Evolutionary conservation across 2,329 filamentous ascomycete genomes (phyloP).

Genomic region (Dothistroma septosporum): DNA sequence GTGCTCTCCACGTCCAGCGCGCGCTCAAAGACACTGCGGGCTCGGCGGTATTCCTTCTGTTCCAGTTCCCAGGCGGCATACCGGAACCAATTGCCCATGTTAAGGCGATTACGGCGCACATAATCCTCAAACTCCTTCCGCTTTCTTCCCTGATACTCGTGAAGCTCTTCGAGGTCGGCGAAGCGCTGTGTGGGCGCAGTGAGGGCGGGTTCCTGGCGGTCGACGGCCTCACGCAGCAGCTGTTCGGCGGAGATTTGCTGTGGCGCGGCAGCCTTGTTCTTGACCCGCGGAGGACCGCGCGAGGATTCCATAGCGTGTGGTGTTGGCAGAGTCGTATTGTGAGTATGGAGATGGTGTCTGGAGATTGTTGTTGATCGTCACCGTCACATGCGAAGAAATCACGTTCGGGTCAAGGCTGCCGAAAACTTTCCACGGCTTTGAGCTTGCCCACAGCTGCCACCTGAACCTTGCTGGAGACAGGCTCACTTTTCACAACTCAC

Average conservation of each 20-base stretch:
- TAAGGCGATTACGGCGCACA: conserved; percentile 87
- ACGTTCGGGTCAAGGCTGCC: background rate
- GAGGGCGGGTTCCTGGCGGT: conserved; percentile 83
- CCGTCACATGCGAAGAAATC: conserved; percentile 9
- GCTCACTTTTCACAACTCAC: background rate
- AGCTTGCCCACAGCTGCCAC: background rate
- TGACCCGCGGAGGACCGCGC: conserved; percentile 90
- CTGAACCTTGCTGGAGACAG: background rate
- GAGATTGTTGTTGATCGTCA: background rate
- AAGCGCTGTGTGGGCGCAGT: conserved; percentile 93
- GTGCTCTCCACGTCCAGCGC: conserved; percentile 89
- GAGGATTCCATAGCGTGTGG: conserved; percentile 69
- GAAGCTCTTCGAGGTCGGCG: conserved; percentile 92
- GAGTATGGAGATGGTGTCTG: background rate
- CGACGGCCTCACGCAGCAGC: conserved; percentile 92
- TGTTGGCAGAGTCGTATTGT: background rate
- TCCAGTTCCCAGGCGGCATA: conserved; percentile 97
- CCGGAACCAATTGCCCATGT: conserved; percentile 98
- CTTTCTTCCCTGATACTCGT: conserved; percentile 95
- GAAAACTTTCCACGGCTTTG: background rate
- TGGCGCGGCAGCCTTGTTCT: conserved; percentile 92
- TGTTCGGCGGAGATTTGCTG: conserved; percentile 90
- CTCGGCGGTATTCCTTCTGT: conserved; percentile 92
- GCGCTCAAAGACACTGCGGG: conserved; percentile 88
- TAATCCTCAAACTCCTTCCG: conserved; percentile 97